These are phyloP conservation scores for Colletotrichum tropicale DNA, from an alignment of 2,329 filamentous ascomycete species.

Conservation along the genomic window DNA sequence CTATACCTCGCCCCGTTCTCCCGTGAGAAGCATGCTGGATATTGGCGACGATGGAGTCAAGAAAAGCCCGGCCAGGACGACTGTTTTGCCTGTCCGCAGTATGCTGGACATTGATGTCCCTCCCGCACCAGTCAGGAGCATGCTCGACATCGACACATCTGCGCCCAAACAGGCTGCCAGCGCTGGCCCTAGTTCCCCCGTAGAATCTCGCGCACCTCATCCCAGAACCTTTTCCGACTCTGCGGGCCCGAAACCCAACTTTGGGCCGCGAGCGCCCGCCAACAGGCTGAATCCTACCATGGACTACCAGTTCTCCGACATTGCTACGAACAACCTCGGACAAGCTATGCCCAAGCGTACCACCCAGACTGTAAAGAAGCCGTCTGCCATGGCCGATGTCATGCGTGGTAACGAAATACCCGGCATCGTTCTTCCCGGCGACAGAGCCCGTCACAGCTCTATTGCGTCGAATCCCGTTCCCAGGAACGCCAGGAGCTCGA, in stretches of 20 bases:
- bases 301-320: constrained; percentile 67
- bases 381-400: constrained; percentile 54
- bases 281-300: constrained; percentile 37
- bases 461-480: constrained; percentile 29
- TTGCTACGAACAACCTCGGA: constrained; percentile 56
- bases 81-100: constrained; percentile 63
- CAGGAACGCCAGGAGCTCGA: constrained; percentile 23
- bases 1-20: constrained; percentile 63
- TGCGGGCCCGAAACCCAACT: constrained; percentile 46
- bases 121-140: constrained; percentile 50
- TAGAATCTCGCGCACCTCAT: constrained; percentile 40
- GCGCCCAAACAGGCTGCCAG: constrained; percentile 39
- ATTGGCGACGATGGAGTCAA: constrained; percentile 49
- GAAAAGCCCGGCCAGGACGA: constrained; percentile 38
- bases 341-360: constrained; percentile 56
- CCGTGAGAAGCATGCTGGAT: constrained; percentile 72
- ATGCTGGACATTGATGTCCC: constrained; percentile 65
- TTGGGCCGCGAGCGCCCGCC: constrained; percentile 37
- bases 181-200: constrained; percentile 49
- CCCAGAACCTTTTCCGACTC: constrained; percentile 63
- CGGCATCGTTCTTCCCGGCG: constrained; percentile 53
- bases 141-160: constrained; percentile 54
- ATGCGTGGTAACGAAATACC: constrained; percentile 57
- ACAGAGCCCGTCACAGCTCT: constrained; percentile 45
- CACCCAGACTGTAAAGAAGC: constrained; percentile 46